Percentiles rank a stretch among this genome's conserved stretches.
These are phyloP conservation scores for Hanseniaspora vineae DNA, from an alignment of 805 yeast genomes.

Conservation along the genomic window DNA sequence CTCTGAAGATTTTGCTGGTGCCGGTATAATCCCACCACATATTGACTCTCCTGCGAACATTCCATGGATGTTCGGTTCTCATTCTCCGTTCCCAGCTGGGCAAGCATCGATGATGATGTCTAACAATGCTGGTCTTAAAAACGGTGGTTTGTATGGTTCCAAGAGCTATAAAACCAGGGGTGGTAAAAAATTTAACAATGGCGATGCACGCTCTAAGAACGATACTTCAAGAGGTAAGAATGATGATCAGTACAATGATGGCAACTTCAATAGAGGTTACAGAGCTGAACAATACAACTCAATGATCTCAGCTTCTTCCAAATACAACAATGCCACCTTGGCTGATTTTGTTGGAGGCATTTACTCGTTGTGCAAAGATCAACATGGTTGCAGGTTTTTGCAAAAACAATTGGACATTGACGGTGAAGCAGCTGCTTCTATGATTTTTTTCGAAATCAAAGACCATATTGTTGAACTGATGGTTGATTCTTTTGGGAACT, in stretches of 20 bases:
- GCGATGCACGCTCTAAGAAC: background rate
- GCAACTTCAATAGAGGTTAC: conserved; percentile 8
- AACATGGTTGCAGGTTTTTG: conserved; percentile 88
- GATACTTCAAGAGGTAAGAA: conserved; percentile 1
- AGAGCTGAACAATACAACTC: conserved; percentile 2
- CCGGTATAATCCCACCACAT: background rate
- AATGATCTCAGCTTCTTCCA: conserved; percentile 47
- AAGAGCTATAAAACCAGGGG: background rate
- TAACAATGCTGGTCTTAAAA: background rate
- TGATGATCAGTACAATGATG: conserved; percentile 5
- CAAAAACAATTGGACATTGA: conserved; percentile 73
- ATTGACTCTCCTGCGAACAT: background rate
- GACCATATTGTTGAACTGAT: conserved; percentile 72
- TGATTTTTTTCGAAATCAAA: conserved; percentile 72
- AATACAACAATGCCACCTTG: conserved; percentile 52
- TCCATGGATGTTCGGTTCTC: background rate
- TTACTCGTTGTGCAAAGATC: conserved; percentile 79
- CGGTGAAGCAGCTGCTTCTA: conserved; percentile 48
- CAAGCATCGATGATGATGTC: background rate
- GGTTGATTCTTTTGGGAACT: conserved; percentile 97
- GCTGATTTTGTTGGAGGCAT: conserved; percentile 63
- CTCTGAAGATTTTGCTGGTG: background rate
- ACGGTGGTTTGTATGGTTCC: background rate
- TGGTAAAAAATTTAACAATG: background rate
- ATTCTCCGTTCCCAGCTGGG: background rate